These are phyloP conservation scores for Viola odorata DNA, from an alignment of 345 rosid species.

Conservation along the genomic window DNA sequence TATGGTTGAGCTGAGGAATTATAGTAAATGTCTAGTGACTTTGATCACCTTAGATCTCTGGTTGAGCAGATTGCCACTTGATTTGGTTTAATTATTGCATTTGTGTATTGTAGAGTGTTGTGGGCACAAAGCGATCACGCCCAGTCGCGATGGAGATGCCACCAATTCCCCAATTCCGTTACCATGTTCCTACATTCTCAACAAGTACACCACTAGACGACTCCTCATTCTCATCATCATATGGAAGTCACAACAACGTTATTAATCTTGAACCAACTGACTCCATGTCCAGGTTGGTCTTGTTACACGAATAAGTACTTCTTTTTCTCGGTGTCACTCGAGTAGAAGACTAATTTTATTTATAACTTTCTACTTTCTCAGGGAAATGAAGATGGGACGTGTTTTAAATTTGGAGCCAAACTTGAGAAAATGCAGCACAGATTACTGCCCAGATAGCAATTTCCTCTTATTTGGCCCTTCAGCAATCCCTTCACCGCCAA, in stretches of 20 bases:
- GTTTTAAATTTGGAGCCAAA: conserved; percentile 19
- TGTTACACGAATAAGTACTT: neutral
- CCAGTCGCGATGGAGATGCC: conserved; percentile 27
- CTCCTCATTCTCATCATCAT: conserved; percentile 25
- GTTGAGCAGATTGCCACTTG: too few species aligned
- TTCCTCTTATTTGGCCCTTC: conserved; percentile 32
- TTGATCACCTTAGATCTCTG: too few species aligned
- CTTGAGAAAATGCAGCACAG: conserved; percentile 16
- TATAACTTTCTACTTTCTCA: conserved; percentile 9
- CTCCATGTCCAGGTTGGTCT: conserved; percentile 31
- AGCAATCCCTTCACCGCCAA: conserved; percentile 15
- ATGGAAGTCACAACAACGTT: neutral
- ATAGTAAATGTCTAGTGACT: too few species aligned
- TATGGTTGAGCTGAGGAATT: too few species aligned
- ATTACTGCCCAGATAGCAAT: conserved; percentile 27
- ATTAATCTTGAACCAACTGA: conserved; percentile 23
- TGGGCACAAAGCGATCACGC: conserved; percentile 37
- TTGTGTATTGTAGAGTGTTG: neutral
- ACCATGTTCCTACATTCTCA: conserved; percentile 12
- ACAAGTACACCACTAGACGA: conserved; percentile 12
- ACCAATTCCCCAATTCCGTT: conserved; percentile 18
- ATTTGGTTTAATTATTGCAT: too few species aligned
- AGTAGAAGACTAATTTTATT: too few species aligned
- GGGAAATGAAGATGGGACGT: conserved; percentile 25
- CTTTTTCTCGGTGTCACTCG: neutral